Conservation (phyloP, 1,139 yeast species). For the Pichia sp. region DNA sequence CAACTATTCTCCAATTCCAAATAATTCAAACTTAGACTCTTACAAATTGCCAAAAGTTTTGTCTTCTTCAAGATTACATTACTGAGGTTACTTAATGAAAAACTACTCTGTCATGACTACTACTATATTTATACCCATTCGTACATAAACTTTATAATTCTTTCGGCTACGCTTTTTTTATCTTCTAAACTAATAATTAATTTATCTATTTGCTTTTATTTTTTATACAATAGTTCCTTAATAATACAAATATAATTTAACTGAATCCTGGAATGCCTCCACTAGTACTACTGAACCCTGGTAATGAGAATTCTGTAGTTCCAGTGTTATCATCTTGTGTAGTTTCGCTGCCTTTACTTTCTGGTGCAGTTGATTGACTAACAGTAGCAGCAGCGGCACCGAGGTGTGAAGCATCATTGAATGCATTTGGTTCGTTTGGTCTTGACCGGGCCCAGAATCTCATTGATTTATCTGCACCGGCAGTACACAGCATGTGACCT, state of each 20-base stretch:
- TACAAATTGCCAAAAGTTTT: constrained; percentile 18
- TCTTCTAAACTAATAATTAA: too few species aligned
- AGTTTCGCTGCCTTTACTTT: background rate
- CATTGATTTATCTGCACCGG: too few species aligned
- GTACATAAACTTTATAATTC: too few species aligned
- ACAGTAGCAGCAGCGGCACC: constrained; percentile 22
- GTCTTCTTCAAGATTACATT: constrained; percentile 17
- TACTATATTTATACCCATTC: too few species aligned
- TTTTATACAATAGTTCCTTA: background rate
- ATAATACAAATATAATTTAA: background rate
- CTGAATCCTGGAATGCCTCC: constrained; percentile 27
- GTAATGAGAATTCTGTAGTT: constrained; percentile 10
- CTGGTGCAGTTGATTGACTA: background rate
- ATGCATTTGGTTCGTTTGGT: too few species aligned
- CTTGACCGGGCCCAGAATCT: too few species aligned
- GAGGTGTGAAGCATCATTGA: constrained; percentile 73
- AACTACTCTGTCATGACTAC: too few species aligned
- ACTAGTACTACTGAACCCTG: constrained; percentile 19
- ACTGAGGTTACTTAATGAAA: too few species aligned
- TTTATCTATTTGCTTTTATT: too few species aligned
- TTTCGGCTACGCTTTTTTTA: too few species aligned
- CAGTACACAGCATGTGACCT: too few species aligned
- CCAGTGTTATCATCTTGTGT: background rate
- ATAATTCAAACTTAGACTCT: background rate
- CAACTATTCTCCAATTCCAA: background rate